phyloP scores from a whole-genome alignment of 345 rosid genomes.

The Populus deltoides region DNA sequence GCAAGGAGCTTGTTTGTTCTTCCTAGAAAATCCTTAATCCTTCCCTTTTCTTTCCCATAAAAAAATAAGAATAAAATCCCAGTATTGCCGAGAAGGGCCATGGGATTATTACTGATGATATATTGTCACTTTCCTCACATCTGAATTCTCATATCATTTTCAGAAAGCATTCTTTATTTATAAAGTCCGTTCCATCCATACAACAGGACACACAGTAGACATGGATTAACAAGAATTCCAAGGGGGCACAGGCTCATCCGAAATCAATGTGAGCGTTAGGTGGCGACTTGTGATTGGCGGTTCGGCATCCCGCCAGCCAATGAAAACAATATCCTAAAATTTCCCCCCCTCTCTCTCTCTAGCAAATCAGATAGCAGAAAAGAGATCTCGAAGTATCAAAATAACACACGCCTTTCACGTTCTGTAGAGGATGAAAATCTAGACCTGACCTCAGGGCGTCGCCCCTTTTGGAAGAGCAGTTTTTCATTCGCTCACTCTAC shows the following conservation, averaged over 20 bases:
- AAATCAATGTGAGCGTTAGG: not conserved
- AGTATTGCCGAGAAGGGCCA: not conserved
- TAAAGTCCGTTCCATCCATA: not conserved
- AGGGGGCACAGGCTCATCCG: not conserved
- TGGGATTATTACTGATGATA: not conserved
- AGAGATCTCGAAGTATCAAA: not conserved
- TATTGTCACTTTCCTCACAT: not conserved
- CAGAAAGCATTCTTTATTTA: not conserved
- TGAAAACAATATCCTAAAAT: conserved; percentile 16
- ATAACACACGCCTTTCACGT: conserved; percentile 34
- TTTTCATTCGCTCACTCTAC: no score
- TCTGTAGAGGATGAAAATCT: not conserved
- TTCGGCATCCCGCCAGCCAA: conserved; percentile 6
- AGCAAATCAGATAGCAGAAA: not conserved
- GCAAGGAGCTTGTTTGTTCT: not conserved
- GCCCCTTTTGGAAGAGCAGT: not conserved
- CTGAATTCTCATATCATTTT: not conserved
- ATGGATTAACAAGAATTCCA: not conserved
- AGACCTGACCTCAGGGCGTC: not conserved
- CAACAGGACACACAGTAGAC: not conserved
- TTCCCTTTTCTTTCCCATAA: no score
- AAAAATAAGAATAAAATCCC: not conserved
- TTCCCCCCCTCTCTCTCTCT: not conserved
- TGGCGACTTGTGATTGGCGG: conserved; percentile 21
- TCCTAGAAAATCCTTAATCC: no score